phyloP scores from a whole-genome alignment of 192 early-diverging fungal genomes.

The Geranomyces michiganensis region DNA sequence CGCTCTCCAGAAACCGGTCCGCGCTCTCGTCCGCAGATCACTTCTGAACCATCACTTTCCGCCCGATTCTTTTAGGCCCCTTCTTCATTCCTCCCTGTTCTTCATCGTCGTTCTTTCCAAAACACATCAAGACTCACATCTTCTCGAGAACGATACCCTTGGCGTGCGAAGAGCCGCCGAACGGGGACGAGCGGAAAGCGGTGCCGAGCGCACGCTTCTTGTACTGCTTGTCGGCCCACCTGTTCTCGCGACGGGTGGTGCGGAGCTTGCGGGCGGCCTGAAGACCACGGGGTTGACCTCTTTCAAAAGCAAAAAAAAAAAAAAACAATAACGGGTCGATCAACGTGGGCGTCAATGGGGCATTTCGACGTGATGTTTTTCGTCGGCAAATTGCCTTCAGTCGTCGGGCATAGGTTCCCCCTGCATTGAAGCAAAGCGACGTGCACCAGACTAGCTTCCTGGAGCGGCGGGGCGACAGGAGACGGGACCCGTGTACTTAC shows the following conservation, averaged over 20 bases:
- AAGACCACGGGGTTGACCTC: constrained; percentile 95
- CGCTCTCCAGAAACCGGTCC: too few relatives aligned
- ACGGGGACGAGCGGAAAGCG: constrained; percentile 96
- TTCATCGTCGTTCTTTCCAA: neutral
- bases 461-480: too few relatives aligned
- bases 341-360: neutral
- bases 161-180: constrained; percentile 99
- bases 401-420: neutral
- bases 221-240: constrained; percentile 99
- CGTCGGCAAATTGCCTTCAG: neutral
- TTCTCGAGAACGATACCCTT: constrained; percentile 99
- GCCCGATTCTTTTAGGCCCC: too few relatives aligned
- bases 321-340: neutral
- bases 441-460: neutral
- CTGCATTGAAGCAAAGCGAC: constrained; percentile 3
- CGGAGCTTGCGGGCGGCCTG: constrained; percentile 98
- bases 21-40: too few relatives aligned
- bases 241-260: constrained; percentile 95
- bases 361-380: neutral
- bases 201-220: constrained; percentile 99
- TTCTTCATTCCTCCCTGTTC: too few relatives aligned
- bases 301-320: neutral
- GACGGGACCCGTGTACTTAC: too few relatives aligned
- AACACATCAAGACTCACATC: too few relatives aligned
- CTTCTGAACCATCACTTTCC: too few relatives aligned